Base-by-base conservation (phyloP, 2,329 filamentous ascomycete genomes). In the Ophioceras dolichostomum region DNA sequence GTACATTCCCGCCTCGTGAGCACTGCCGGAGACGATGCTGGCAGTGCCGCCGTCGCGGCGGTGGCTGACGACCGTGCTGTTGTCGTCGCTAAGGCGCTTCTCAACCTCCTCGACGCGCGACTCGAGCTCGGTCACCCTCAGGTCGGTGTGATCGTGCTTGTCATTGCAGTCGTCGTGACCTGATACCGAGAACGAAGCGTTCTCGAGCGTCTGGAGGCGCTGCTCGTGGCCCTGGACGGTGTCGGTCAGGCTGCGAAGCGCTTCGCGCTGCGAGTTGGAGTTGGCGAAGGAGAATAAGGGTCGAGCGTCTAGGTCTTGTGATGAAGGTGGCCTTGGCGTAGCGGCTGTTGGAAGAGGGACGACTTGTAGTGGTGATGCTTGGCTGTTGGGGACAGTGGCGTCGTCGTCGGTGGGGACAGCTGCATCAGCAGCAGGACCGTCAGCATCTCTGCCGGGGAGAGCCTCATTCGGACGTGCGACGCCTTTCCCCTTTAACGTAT, bases 101-200 rank as follows among this genome's bases (percentile, higher is more conserved):
- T 78, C 73, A 2, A 76, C 57, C 46, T 79, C 74, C 17, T 73
- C 70, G 4, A 79, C 58, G 26, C 73, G 67, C 20, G 67, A 68
- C 53, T 87, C 82, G 6, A 87, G 61, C 27, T 87, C 81, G 1
- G 75, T 69, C 7, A 87, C 62, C 17, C 81, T 72, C 8, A 76
- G 65, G 45, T 87, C 83, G 32, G 73, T 54, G 34, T 73, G 59
- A 24, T 86, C 81, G 47, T 83, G 69, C 38, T 70, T 75, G 16
- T 84, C 79, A 14, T 76, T 63, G 34, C 83, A 73, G 27, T 83
- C 78, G 17, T 86, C 81, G 34, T 81, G 70, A n/a, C 70, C 68
- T 14, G 68, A 65, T 31, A 73, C 67, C 18, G 75, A 74, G 48
- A 86, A 83, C 0, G 80, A 86, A 2, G 71, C 64, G 36, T 70